Evolutionary conservation across 116 monocot genomes (phyloP), one percentile per base, ranked within the genome.

Genomic region (Papilionanthe hybrid): DNA sequence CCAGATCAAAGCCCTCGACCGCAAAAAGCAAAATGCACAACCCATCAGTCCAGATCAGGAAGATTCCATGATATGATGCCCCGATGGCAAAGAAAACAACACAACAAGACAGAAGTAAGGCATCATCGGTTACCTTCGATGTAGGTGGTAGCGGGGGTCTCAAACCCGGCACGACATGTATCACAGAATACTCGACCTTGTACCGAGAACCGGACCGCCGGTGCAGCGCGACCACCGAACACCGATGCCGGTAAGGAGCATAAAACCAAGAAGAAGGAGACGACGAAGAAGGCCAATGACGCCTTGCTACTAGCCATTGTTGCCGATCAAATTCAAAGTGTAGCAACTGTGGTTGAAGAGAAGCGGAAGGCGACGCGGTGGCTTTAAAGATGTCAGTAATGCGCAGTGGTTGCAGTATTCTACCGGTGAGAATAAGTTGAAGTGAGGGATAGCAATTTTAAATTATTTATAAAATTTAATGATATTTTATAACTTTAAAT

Each of bases 161-260:
- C 95, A 76, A 91, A 95, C 11, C 95, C 93, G 43, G 88, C 88
- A 9, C 55, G 82, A 82, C 95, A 93, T 1, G 91, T 90, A 77
- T 95, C 95, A 79, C 95, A 95, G 85, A 89, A 95, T 4, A 95
- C 88, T 65, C 83, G 82, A 10, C 95, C 95, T 74, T 81, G 72
- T 22, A 95, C 91, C 25, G 80, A 23, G 82, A 91, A 95, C 60
- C 85, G 78, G 19, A n/a, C 19, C 17, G 50, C 25, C 55, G 43
- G 11, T 27, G 56, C 22, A 27, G 48, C 17, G 6, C 85, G 79
- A 42, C 56, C 57, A 25, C 42, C 78, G 53, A 73, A 55, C 42
- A 65, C 53, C 3, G 43, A 0, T 42, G 57, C 53, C 27, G 57
- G 55, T 45, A 79, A 60, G 56, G 78, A 71, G 43, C 72, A 12